phyloP scores from a whole-genome alignment of 2,329 filamentous ascomycete species.

The Calonectria naviculata region DNA sequence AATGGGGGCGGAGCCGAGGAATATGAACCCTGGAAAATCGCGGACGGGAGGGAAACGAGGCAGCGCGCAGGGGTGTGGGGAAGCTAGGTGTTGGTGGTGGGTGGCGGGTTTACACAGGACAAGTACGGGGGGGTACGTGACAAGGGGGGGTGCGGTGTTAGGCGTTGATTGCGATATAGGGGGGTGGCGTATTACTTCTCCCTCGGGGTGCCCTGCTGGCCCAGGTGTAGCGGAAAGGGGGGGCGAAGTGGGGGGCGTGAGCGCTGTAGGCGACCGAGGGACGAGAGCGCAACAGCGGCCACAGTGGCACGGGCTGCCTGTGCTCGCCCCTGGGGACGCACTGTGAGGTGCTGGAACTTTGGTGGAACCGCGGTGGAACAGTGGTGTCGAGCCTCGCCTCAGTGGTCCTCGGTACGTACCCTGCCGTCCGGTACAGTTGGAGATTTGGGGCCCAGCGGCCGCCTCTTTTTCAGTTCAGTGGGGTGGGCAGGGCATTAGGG shows the following conservation, averaged over 20 bases:
- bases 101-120: constrained; percentile 9
- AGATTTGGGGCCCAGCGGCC: constrained; percentile 1
- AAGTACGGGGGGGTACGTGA: not conserved
- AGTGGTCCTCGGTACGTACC: not conserved
- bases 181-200: constrained; percentile 5
- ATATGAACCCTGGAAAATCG: constrained; percentile 21
- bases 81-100: constrained; percentile 5
- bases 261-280: constrained; percentile 9
- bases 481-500: not conserved
- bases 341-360: constrained; percentile 19
- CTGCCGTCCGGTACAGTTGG: not conserved
- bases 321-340: constrained; percentile 5
- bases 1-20: constrained; percentile 21
- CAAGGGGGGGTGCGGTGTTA: not conserved
- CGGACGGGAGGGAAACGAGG: constrained; percentile 24
- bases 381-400: not conserved
- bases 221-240: not conserved
- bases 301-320: constrained; percentile 2
- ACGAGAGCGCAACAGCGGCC: too few relatives aligned
- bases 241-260: not conserved
- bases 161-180: not conserved
- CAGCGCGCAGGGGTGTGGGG: constrained; percentile 14
- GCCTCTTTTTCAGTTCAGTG: not conserved
- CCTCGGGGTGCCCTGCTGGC: not conserved
- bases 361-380: constrained; percentile 11